These are phyloP conservation scores for Eucalyptus cloeziana DNA, from an alignment of 345 rosid species.

Conservation along the genomic window DNA sequence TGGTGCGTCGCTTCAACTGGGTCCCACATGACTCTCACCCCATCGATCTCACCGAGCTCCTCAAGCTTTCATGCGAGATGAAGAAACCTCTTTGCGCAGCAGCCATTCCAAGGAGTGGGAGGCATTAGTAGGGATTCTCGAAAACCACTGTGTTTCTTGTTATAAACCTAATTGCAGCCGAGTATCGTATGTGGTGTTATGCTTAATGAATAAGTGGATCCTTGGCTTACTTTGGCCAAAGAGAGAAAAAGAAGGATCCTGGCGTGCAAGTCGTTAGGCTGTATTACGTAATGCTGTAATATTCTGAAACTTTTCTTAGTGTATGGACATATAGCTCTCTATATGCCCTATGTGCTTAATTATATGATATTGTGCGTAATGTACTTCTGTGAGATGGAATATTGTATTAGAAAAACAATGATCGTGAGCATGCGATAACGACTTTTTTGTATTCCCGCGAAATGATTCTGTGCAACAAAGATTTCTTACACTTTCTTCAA, in stretches of 20 bases:
- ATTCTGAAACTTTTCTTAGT: background rate
- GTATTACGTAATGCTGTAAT: background rate
- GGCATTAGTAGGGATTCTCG: background rate
- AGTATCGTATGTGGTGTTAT: background rate
- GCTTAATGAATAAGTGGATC: background rate
- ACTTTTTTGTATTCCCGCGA: background rate
- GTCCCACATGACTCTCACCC: conserved; percentile 7
- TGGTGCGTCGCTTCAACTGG: conserved; percentile 35
- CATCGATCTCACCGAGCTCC: conserved; percentile 22
- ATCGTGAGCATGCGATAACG: background rate
- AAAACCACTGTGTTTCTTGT: background rate
- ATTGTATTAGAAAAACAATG: background rate
- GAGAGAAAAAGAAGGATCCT: background rate
- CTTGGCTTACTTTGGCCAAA: background rate
- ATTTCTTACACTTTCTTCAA: background rate
- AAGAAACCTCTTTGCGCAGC: conserved; percentile 24
- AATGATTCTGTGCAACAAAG: background rate
- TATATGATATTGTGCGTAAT: background rate
- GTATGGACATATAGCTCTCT: background rate
- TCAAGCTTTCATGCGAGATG: conserved; percentile 40
- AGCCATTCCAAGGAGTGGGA: conserved; percentile 7
- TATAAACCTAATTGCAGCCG: background rate
- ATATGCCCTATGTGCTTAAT: background rate
- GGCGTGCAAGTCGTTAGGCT: background rate
- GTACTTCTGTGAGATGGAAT: background rate